Conservation (phyloP, 441 rosid species). For the Dalechampia spathulata region DNA sequence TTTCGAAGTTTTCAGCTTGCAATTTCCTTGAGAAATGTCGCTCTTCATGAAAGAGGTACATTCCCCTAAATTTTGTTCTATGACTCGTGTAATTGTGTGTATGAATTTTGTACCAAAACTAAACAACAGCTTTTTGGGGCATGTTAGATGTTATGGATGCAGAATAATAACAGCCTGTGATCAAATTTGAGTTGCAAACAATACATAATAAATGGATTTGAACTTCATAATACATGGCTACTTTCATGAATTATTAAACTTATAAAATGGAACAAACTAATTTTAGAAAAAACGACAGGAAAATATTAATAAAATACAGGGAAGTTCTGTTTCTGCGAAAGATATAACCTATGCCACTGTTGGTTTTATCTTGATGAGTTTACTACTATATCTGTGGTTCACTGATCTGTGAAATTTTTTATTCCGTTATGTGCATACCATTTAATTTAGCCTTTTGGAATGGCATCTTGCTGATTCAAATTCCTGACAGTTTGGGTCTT, state of each 20-base stretch:
- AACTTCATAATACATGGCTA: neutral
- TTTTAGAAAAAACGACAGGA: too few species aligned
- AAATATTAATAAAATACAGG: too few species aligned
- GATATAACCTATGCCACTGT: neutral
- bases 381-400: neutral
- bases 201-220: neutral
- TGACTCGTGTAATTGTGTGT: neutral
- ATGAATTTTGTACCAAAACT: neutral
- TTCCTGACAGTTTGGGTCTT: neutral
- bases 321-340: too few species aligned
- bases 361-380: neutral
- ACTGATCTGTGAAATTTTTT: neutral
- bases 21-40: constrained; percentile 71
- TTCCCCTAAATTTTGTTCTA: constrained; percentile 2
- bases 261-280: too few species aligned
- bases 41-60: constrained; percentile 65
- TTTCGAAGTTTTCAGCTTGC: constrained; percentile 92
- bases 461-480: neutral
- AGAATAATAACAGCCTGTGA: neutral
- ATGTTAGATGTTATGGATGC: neutral
- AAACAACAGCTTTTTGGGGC: neutral
- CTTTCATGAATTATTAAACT: too few species aligned
- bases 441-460: neutral
- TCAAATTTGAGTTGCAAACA: neutral
- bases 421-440: neutral